Base-by-base conservation (phyloP, 345 rosid species). In the Eucalyptus polyanthemos region DNA sequence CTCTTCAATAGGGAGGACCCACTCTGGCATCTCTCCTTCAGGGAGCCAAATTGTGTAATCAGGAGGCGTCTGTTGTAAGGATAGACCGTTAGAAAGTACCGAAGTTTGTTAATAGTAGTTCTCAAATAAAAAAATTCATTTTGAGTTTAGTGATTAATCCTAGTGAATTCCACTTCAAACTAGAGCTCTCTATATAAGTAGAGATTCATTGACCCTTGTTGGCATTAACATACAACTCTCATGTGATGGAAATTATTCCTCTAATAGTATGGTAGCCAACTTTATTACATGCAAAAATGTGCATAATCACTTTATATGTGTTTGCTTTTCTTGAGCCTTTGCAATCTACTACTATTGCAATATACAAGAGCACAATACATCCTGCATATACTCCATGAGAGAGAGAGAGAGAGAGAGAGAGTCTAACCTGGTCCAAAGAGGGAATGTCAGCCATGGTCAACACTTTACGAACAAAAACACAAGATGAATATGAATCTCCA, bases 21-120 rank as follows among this genome's bases (percentile, higher is more conserved):
- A 60, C n/a, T 25, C 7, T 60, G 67, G 67, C 67, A 27, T 25
- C n/a, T 60, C 67, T 60, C 14, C 67, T 60, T 1, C 2, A 3
- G 7, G 31, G 8, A 60, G 1, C 50, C 50, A 49, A 1, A 49
- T 49, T 49, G 1, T 2, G 6, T 13, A 49, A 5, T 5, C 0
- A 53, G 22, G 3, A 49, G 7, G n/a, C 8, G 13, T 12, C 67
- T 60, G 67, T 11, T 25, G 6, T 7, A 11, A 11, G 12, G 8
- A 60, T 60, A 25, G 67, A 27, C 67, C 4, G 1, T 29, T 27
- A 60, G 31, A 25, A 60, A 60, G 4, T 5, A 60, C 14, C 3
- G 6, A 60, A 60, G 67, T 60, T 27, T 25, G n/a, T 27, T 50
- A 50, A 5, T 0, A 0, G 3, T 11, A 60, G 67, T 60, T 5